These are phyloP conservation scores for Talaromyces adpressus DNA, from an alignment of 495 filamentous ascomycete species.

Conservation along the genomic window DNA sequence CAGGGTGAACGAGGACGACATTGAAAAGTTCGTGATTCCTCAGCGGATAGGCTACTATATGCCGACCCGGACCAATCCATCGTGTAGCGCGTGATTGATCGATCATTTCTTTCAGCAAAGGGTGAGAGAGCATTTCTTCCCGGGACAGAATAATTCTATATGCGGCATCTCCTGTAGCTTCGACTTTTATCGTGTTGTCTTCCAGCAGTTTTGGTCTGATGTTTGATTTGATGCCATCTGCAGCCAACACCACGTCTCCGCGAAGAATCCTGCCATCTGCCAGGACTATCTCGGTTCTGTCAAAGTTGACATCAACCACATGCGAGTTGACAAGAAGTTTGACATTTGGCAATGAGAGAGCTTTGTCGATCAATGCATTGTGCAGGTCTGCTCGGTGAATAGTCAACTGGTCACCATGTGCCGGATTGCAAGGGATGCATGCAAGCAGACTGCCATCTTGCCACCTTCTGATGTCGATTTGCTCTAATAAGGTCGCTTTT, in stretches of 20 bases:
- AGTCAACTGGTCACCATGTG: conserved; percentile 33
- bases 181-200: conserved; percentile 20
- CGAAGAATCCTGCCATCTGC: conserved; percentile 24
- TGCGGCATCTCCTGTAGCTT: conserved; percentile 36
- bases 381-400: conserved; percentile 41
- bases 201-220: conserved; percentile 26
- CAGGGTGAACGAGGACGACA: conserved; percentile 36
- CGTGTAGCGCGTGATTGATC: conserved; percentile 32
- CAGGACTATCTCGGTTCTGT: conserved; percentile 25
- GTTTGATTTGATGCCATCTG: conserved; percentile 42
- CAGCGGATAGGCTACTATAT: conserved; percentile 39
- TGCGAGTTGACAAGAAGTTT: conserved; percentile 26
- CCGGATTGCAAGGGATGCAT: conserved; percentile 34
- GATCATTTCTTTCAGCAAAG: conserved; percentile 25
- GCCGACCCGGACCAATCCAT: conserved; percentile 37
- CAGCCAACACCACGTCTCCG: conserved; percentile 37
- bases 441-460: conserved; percentile 30
- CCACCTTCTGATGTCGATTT: conserved; percentile 39
- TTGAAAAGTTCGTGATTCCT: conserved; percentile 37
- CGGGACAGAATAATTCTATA: conserved; percentile 37
- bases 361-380: conserved; percentile 31
- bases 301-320: conserved; percentile 26
- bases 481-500: conserved; percentile 31
- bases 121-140: conserved; percentile 29
- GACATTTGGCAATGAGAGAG: conserved; percentile 28